Percentiles rank a stretch among this genome's conserved stretches.
Conservation (phyloP, 441 rosid genomes). For the Syzygium malaccense region DNA sequence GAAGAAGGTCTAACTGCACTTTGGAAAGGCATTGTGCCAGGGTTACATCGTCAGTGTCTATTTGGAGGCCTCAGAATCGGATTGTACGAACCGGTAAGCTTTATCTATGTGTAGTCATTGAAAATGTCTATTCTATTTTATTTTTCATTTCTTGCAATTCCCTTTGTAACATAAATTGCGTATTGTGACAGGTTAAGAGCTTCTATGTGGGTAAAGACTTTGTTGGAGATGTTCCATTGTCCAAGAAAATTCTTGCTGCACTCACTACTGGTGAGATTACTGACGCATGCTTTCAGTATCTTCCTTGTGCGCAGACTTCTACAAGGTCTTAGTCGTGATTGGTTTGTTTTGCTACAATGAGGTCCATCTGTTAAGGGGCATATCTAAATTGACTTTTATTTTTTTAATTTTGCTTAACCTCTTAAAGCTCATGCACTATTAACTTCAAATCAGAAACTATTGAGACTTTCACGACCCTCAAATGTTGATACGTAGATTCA, state of each 20-base stretch:
- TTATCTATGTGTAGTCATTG: neutral
- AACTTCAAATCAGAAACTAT: neutral
- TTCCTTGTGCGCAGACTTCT: neutral
- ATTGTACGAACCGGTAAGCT: constrained; percentile 89
- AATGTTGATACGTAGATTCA: neutral
- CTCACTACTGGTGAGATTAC: constrained; percentile 80
- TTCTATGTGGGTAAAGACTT: constrained; percentile 76
- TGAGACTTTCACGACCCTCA: neutral
- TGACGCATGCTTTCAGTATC: neutral
- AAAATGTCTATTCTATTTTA: neutral
- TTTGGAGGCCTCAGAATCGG: constrained; percentile 97
- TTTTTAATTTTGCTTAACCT: neutral
- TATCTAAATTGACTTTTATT: neutral
- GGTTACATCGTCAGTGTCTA: constrained; percentile 89
- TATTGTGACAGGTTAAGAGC: constrained; percentile 57
- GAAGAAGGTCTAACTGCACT: constrained; percentile 90
- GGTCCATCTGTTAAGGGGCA: neutral
- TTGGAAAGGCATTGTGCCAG: constrained; percentile 98
- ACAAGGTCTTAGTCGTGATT: neutral
- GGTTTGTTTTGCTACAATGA: neutral
- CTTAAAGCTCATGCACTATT: neutral
- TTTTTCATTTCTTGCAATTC: constrained; percentile 4
- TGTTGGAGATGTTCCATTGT: constrained; percentile 91
- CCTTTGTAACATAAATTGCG: neutral
- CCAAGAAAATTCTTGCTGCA: constrained; percentile 94